A percentile compares a stretch with the other conserved stretches of the same genome.
These are phyloP conservation scores for Aureobasidium vineae DNA, from an alignment of 2,329 filamentous ascomycete genomes.

Conservation along the genomic window DNA sequence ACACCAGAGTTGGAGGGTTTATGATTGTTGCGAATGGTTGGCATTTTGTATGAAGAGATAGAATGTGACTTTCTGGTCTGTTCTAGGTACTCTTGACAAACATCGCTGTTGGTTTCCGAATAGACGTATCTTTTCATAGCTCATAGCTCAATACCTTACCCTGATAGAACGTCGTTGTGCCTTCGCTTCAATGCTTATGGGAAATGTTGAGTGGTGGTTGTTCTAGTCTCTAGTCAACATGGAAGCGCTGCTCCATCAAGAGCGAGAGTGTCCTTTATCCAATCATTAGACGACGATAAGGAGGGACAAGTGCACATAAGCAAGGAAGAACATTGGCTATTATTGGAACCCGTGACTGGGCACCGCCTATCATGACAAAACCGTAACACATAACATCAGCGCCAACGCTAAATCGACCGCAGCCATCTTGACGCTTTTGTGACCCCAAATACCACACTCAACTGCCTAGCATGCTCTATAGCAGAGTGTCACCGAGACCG, in stretches of 20 bases:
- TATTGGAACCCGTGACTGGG: background rate
- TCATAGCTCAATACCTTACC: background rate
- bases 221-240: background rate
- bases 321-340: conserved; percentile 13
- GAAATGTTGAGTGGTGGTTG: background rate
- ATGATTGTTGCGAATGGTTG: no score
- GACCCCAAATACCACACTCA: background rate
- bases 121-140: background rate
- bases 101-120: no score
- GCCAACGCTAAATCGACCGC: conserved; percentile 19
- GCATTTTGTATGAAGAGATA: no score
- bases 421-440: conserved; percentile 13
- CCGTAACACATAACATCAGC: conserved; percentile 20
- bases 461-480: conserved; percentile 52
- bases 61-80: no score
- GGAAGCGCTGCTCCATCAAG: background rate
- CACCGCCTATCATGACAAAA: background rate
- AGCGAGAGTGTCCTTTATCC: background rate
- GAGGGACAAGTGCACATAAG: background rate
- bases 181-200: no score
- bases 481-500: conserved; percentile 83
- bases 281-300: conserved; percentile 13
- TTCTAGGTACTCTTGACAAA: no score
- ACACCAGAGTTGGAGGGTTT: no score
- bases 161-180: background rate